Percentiles rank a stretch among this genome's conserved stretches.
These are phyloP conservation scores for Neopestalotiopsis clavispora DNA, from an alignment of 2,329 filamentous ascomycete genomes.

Conservation along the genomic window DNA sequence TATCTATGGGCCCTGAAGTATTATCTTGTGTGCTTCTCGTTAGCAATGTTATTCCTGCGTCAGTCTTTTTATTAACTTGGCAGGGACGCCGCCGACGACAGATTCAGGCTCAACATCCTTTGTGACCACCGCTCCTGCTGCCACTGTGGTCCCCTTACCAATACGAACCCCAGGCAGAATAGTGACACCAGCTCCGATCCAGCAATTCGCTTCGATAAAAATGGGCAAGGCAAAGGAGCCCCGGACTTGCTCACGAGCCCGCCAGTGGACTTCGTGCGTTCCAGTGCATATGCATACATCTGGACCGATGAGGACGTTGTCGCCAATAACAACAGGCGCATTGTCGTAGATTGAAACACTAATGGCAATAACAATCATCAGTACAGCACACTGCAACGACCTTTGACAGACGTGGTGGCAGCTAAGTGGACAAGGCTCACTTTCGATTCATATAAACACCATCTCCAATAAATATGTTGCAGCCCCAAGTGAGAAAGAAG, in stretches of 20 bases:
- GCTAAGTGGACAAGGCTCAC: constrained; percentile 25
- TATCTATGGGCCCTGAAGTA: too few relatives aligned
- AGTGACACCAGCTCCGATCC: constrained; percentile 6
- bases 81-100: constrained; percentile 14
- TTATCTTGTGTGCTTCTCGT: not conserved
- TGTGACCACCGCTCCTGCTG: constrained; percentile 7
- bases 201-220: constrained; percentile 2
- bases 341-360: constrained; percentile 14
- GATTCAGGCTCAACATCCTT: constrained; percentile 13
- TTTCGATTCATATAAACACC: constrained; percentile 69
- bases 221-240: constrained; percentile 8
- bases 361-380: not conserved
- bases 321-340: constrained; percentile 4
- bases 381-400: not conserved
- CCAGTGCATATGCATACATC: constrained; percentile 11
- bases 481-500: constrained; percentile 67
- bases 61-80: constrained; percentile 11
- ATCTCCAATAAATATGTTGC: constrained; percentile 65
- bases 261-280: constrained; percentile 2
- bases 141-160: not conserved
- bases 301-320: not conserved
- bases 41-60: not conserved
- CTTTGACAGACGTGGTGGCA: not conserved
- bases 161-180: constrained; percentile 9
- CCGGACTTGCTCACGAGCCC: not conserved